Conservation (phyloP, 2,329 filamentous ascomycete genomes). For the Xylaria sp. region DNA sequence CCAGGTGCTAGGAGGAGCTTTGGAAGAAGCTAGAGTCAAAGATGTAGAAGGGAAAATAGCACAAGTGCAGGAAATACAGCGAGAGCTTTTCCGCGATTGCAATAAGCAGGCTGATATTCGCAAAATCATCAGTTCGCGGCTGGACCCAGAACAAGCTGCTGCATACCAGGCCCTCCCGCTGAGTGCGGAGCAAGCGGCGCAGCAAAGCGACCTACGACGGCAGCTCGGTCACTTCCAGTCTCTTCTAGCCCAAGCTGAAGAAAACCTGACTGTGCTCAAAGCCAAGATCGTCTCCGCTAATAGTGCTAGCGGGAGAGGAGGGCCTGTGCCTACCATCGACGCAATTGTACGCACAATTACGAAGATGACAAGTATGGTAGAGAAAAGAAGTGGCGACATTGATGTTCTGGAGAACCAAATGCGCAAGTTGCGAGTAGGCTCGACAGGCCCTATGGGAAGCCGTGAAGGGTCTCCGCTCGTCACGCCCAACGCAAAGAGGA, state of each 20-base stretch:
- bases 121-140: constrained; percentile 75
- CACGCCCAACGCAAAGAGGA: constrained; percentile 51
- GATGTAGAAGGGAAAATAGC: constrained; percentile 76
- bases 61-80: constrained; percentile 73
- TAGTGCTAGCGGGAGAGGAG: constrained; percentile 59
- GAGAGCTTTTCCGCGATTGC: constrained; percentile 77
- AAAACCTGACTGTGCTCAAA: constrained; percentile 80
- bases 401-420: constrained; percentile 91
- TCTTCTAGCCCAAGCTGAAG: constrained; percentile 81
- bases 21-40: constrained; percentile 75
- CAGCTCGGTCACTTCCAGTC: constrained; percentile 80
- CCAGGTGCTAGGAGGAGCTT: constrained; percentile 69
- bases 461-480: constrained; percentile 56
- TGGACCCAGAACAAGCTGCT: constrained; percentile 75
- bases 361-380: constrained; percentile 92
- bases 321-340: constrained; percentile 79
- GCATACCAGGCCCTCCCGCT: constrained; percentile 76
- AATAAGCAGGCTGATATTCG: constrained; percentile 82
- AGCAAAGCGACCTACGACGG: constrained; percentile 84
- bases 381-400: constrained; percentile 90
- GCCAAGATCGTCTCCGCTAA: constrained; percentile 75
- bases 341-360: constrained; percentile 90
- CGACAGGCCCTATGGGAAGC: constrained; percentile 57
- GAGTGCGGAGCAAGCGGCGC: constrained; percentile 83
- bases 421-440: constrained; percentile 72